Base-by-base conservation (phyloP, 257 asterid species). In the Lithospermum erythrorhizon region DNA sequence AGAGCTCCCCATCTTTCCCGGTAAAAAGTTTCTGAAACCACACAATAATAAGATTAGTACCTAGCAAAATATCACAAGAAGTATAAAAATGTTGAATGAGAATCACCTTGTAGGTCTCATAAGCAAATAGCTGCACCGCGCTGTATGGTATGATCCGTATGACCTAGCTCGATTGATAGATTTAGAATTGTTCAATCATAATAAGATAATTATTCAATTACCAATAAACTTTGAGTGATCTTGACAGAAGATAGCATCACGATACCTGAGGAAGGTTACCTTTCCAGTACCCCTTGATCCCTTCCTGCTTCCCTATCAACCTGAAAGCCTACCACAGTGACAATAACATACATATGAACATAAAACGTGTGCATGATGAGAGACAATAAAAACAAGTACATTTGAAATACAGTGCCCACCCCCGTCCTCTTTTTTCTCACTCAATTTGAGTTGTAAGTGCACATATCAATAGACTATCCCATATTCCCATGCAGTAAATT, bases 221-320 rank as follows among this genome's bases (percentile, higher is more conserved):
- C 15, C 23, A 5, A 22, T 20, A 22, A 53, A 53, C 13, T 53
- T 52, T 53, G 57, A 53, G 21, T 53, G 23, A n/a, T 27, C 30
- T 56, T 24, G 19, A 30, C 61, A 65, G 52, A 65, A 21, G 60
- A 72, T 29, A 49, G 52, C 62, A 69, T 29, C 48, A 55, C 27
- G 45, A 56, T 63, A 90, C 98, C 95, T 88, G 95, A 25, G 98
- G 98, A 69, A 93, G 96, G 71, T 78, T 89, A 66, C 98, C 98
- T 76, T 84, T 93, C 98, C 98, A 93, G 72, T 93, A 89, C 41
- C 98, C 98, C 83, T 86, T 91, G 61, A 86, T 9, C 73, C 97
- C 97, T 77, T 84, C 95, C 56, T 86, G 91, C 68, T 81, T 83
- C 64, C 90, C 89, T 35, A 89, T 81, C 89, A 87, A 68, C 23